These are phyloP conservation scores for Syzygium oleosum DNA, from an alignment of 345 rosid species.

Conservation along the genomic window DNA sequence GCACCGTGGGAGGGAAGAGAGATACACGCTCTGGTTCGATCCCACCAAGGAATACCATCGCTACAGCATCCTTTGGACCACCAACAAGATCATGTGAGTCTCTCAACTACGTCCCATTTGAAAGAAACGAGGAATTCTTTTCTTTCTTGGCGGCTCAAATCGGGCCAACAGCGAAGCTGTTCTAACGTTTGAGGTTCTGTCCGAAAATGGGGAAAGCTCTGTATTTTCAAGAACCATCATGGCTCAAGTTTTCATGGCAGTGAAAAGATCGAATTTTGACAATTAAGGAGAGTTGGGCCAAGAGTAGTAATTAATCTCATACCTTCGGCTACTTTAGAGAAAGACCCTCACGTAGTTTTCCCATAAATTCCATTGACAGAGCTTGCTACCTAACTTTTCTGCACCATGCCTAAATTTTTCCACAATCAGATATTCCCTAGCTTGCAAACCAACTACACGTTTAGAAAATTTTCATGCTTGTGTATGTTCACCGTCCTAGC, in stretches of 20 bases:
- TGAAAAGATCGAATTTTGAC: background rate
- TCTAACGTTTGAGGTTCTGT: background rate
- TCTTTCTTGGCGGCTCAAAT: background rate
- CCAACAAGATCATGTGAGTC: slow-evolving; percentile 36
- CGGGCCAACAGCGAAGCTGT: background rate
- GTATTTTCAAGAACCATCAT: background rate
- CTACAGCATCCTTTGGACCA: slow-evolving; percentile 90
- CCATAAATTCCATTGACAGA: background rate
- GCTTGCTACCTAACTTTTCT: background rate
- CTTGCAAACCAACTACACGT: background rate
- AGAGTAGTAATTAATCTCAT: background rate
- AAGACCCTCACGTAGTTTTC: background rate
- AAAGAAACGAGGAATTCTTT: background rate
- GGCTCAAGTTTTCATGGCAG: background rate
- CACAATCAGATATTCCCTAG: background rate
- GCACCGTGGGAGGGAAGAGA: slow-evolving; percentile 73
- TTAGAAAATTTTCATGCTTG: background rate
- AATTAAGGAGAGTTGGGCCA: background rate
- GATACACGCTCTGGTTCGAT: slow-evolving; percentile 94
- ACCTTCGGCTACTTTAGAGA: background rate
- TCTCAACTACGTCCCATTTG: background rate
- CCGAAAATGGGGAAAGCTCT: background rate
- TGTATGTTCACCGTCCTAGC: background rate
- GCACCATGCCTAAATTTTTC: background rate
- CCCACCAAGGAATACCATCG: slow-evolving; percentile 84